Conservation (phyloP, 2,329 filamentous ascomycete species). For the Mariannaea sp. region DNA sequence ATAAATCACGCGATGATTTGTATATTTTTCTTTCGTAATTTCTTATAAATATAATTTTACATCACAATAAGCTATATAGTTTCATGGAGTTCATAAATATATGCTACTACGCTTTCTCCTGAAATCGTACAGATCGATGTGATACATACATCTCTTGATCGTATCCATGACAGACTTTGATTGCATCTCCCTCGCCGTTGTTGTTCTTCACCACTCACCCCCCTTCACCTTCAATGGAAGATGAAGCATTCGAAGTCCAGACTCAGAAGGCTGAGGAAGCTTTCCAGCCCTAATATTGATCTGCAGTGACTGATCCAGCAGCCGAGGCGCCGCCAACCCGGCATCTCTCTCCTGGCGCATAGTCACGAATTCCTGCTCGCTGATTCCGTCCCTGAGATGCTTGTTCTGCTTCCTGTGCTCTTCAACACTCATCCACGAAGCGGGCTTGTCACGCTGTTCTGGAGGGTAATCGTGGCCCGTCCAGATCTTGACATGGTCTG, state of each 20-base stretch:
- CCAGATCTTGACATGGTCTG: constrained; percentile 54
- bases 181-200: too few relatives aligned
- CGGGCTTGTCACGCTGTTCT: constrained; percentile 38
- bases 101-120: too few relatives aligned
- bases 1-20: too few relatives aligned
- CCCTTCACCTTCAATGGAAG: constrained; percentile 41
- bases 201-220: constrained; percentile 3
- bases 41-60: too few relatives aligned
- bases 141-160: too few relatives aligned
- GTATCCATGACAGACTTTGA: too few relatives aligned
- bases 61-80: too few relatives aligned
- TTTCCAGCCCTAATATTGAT: constrained; percentile 56
- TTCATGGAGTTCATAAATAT: too few relatives aligned
- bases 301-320: constrained; percentile 58
- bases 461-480: constrained; percentile 60
- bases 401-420: constrained; percentile 54
- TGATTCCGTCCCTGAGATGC: constrained; percentile 50
- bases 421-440: constrained; percentile 50
- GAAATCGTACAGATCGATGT: too few relatives aligned
- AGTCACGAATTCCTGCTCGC: constrained; percentile 51
- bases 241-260: constrained; percentile 43
- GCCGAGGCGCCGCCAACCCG: constrained; percentile 48
- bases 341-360: constrained; percentile 51
- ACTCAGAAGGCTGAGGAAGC: constrained; percentile 43
- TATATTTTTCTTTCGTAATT: too few relatives aligned